A percentile compares a stretch with the other conserved stretches of the same genome.
Conservation (phyloP, 495 filamentous ascomycete species). For the Neurospora pannonica region DNA sequence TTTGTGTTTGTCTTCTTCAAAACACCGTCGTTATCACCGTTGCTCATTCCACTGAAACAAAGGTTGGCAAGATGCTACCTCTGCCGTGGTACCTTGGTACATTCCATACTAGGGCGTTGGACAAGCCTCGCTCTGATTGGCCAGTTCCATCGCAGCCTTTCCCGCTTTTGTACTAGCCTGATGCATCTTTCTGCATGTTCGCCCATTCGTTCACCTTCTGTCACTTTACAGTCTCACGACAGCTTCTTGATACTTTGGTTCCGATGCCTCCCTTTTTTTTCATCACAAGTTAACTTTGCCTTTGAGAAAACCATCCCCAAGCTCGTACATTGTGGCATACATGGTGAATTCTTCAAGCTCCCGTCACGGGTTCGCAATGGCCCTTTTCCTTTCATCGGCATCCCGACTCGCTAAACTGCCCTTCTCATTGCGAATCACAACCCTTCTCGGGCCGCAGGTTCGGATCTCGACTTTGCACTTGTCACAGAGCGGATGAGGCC, state of each 20-base stretch:
- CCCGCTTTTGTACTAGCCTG: conserved; percentile 9
- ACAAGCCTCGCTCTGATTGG: conserved; percentile 20
- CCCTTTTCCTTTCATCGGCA: background rate
- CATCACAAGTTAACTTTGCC: background rate
- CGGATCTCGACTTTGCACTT: background rate
- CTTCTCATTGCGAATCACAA: background rate
- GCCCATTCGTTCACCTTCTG: conserved; percentile 6
- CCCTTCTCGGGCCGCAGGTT: background rate
- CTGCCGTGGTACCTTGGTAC: background rate
- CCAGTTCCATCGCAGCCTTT: conserved; percentile 13
- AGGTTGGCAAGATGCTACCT: background rate
- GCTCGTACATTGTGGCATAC: background rate
- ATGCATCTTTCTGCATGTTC: conserved; percentile 8
- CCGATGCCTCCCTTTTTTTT: background rate
- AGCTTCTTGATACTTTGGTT: background rate
- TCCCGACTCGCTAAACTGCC: background rate
- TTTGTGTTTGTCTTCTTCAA: background rate
- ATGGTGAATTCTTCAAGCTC: background rate
- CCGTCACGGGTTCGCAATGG: background rate
- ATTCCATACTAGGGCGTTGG: conserved; percentile 6
- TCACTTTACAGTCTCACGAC: background rate
- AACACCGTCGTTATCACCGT: background rate
- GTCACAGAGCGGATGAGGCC: background rate
- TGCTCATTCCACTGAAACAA: background rate
- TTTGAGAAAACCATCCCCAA: background rate